Conservation (phyloP, 805 yeast species). For the Kuraishia capsulata region DNA sequence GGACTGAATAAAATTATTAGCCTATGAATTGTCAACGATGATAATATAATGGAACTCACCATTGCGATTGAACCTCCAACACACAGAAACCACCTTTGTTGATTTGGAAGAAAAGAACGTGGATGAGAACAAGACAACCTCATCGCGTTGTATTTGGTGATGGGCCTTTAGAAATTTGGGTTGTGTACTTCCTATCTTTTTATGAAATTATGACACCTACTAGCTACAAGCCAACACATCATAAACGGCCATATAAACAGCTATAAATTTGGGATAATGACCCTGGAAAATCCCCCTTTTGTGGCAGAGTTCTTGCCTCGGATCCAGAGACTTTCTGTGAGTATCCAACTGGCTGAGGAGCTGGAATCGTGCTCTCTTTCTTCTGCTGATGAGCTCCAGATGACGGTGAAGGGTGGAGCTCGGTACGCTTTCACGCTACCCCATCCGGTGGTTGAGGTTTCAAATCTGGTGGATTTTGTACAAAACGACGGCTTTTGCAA, state of each 20-base stretch:
- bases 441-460: background rate
- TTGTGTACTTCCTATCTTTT: too few species aligned
- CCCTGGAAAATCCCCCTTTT: too few species aligned
- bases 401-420: background rate
- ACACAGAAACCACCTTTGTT: background rate
- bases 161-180: too few species aligned
- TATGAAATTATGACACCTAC: too few species aligned
- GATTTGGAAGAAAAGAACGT: too few species aligned
- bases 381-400: background rate
- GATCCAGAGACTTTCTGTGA: background rate
- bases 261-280: too few species aligned
- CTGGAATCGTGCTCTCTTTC: background rate
- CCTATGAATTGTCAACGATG: background rate
- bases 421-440: background rate
- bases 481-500: background rate
- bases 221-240: too few species aligned
- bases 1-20: slow-evolving; percentile 30
- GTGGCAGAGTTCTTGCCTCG: slow-evolving; percentile 2
- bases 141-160: too few species aligned
- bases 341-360: background rate
- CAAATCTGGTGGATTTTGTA: background rate
- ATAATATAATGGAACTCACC: slow-evolving; percentile 1
- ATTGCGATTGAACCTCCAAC: background rate
- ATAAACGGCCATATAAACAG: too few species aligned
- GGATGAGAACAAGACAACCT: too few species aligned